phyloP scores from a whole-genome alignment of 192 early-diverging fungal genomes.

The Coemansia interrupta region DNA sequence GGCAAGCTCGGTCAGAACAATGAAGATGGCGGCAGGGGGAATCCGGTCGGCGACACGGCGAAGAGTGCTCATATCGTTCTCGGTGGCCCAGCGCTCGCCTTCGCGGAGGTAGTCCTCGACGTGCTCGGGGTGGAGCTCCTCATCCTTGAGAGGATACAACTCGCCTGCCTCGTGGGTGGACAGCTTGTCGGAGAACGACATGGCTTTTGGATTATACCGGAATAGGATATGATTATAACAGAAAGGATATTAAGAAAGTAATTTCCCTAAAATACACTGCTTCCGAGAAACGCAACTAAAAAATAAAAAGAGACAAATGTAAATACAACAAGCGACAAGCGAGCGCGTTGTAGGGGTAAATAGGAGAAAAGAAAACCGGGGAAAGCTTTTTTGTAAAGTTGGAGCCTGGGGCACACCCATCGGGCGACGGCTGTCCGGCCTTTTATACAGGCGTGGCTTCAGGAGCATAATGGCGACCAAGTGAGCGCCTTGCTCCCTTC shows the following conservation, averaged over 20 bases:
- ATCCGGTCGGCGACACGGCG: conserved; percentile 59
- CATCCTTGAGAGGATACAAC: conserved; percentile 4
- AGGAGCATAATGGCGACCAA: too few species aligned
- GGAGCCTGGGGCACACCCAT: too few species aligned
- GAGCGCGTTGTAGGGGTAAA: too few species aligned
- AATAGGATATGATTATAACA: conserved; percentile 1
- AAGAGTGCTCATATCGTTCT: conserved; percentile 56
- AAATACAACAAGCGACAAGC: neutral
- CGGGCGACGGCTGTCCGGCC: too few species aligned
- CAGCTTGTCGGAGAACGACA: conserved; percentile 27
- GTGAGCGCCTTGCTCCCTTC: too few species aligned
- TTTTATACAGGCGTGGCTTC: too few species aligned
- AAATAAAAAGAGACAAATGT: neutral
- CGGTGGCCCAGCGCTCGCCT: conserved; percentile 55
- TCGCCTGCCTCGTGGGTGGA: neutral
- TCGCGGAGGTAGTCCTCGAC: conserved; percentile 37
- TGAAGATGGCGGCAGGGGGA: conserved; percentile 57
- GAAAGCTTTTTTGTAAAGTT: too few species aligned
- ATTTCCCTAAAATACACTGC: conserved; percentile 1
- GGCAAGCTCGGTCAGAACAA: conserved; percentile 60
- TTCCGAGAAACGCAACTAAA: too few species aligned
- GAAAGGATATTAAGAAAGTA: conserved; percentile 12
- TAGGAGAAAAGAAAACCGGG: too few species aligned
- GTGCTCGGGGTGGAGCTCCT: conserved; percentile 38
- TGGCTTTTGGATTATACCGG: neutral